A percentile compares a stretch with the other conserved stretches of the same genome.
phyloP scores from a whole-genome alignment of 108 stramenopile genomes.

The Cyclostephanos tholiformis region DNA sequence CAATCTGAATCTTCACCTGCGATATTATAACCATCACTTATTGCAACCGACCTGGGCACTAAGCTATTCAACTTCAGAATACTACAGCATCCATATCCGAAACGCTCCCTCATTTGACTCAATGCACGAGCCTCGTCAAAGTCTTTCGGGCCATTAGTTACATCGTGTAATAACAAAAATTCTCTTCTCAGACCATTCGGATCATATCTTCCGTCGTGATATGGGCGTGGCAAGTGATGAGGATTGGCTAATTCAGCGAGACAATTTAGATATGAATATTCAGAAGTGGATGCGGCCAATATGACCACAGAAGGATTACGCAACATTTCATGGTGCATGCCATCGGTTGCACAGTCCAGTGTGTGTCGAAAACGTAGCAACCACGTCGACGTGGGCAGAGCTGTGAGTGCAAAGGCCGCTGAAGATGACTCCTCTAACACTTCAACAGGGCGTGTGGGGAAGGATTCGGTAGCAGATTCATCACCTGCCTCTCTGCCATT shows the following conservation, averaged over 20 bases:
- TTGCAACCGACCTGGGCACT: conserved; percentile 27
- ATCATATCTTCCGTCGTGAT: conserved; percentile 68
- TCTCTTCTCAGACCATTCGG: conserved; percentile 65
- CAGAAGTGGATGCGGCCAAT: conserved; percentile 36
- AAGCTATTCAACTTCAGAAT: conserved; percentile 72
- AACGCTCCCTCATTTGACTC: conserved; percentile 54
- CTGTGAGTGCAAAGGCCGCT: conserved; percentile 71
- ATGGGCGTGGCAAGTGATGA: conserved; percentile 68
- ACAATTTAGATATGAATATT: conserved; percentile 29
- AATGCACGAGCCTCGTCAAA: conserved; percentile 50
- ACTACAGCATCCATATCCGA: conserved; percentile 67
- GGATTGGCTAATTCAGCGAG: conserved; percentile 51
- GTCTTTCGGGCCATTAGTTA: conserved; percentile 57
- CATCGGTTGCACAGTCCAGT: conserved; percentile 68
- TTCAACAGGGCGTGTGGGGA: conserved; percentile 33
- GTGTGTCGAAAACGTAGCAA: conserved; percentile 68
- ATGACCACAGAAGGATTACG: conserved; percentile 41
- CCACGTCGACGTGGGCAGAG: conserved; percentile 69
- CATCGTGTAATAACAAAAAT: conserved; percentile 82
- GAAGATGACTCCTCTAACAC: conserved; percentile 53
- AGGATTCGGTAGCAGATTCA: conserved; percentile 4
- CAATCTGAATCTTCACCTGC: conserved; percentile 59
- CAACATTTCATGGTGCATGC: conserved; percentile 51
- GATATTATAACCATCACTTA: conserved; percentile 51
- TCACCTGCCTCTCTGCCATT: conserved; percentile 21